These are phyloP conservation scores for Apiospora malaysiana DNA, from an alignment of 2,329 filamentous ascomycete species.

Conservation along the genomic window DNA sequence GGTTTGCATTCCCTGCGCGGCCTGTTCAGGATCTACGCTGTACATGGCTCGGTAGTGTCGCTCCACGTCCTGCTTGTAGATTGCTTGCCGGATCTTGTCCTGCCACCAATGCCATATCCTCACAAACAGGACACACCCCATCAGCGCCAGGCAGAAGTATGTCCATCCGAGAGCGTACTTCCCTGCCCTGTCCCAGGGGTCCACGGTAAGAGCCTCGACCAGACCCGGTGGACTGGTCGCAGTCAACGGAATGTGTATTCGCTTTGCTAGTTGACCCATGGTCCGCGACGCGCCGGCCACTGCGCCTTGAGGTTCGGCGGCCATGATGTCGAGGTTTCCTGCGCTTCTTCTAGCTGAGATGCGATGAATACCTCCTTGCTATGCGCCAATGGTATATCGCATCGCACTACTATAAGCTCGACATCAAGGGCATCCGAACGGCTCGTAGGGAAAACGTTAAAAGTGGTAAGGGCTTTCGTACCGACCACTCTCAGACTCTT, in stretches of 20 bases:
- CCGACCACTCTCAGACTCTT: not conserved
- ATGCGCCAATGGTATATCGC: constrained; percentile 13
- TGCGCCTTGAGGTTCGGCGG: not conserved
- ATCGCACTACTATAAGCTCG: not conserved
- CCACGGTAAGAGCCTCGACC: constrained; percentile 67
- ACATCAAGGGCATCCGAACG: not conserved
- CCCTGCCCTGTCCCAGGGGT: constrained; percentile 81
- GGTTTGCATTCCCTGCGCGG: constrained; percentile 53
- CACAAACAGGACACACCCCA: constrained; percentile 69
- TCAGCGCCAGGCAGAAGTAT: constrained; percentile 80
- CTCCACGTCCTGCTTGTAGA: constrained; percentile 83
- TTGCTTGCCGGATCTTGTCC: constrained; percentile 88
- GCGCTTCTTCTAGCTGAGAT: not conserved
- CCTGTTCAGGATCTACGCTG: constrained; percentile 55
- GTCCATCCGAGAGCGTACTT: constrained; percentile 91
- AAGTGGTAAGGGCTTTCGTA: not conserved
- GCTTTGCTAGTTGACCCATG: constrained; percentile 45
- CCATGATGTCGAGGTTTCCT: not conserved
- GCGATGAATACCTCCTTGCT: constrained; percentile 1
- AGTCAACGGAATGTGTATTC: constrained; percentile 66
- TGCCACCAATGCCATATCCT: constrained; percentile 90
- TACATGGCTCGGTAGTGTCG: constrained; percentile 64
- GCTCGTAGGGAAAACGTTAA: not conserved
- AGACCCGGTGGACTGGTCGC: constrained; percentile 65
- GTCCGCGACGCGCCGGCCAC: constrained; percentile 36